Evolutionary conservation across 345 rosid genomes (phyloP), one percentile per base, ranked within the genome.

Genomic region (Hibiscus mutabilis): DNA sequence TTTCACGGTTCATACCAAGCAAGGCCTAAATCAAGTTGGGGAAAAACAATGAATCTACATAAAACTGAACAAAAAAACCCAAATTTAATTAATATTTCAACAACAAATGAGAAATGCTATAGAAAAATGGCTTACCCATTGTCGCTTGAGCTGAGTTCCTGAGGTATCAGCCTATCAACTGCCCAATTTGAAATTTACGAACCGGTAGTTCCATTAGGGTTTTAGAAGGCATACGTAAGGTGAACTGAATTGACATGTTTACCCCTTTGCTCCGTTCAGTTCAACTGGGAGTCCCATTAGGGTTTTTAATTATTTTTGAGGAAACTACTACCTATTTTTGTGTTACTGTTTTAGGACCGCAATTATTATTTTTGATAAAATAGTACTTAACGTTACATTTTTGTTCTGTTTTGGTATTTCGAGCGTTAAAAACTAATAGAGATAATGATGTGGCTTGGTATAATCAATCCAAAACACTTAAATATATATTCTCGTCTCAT

Each of bases 121-220:
- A 27, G 56, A 37, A 53, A 75, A 35, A 49, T 47, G 55, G 81
- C 80, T 9, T 73, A 82, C 86, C 86, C 86, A 82, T 82, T 10
- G 76, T 56, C 66, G 6, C 57, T 66, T 47, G 77, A 68, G 69
- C 73, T 74, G 77, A 68, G 72, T 70, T 74, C 69, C 76, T 49
- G 64, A 60, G 58, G 53, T 60, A 16, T 66, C 57, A 70, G 71
- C 44, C 46, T 60, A 16, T 66, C 57, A 70, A 68, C 44, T 60
- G 63, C 55, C 9, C 15, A 37, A 44, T 7, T 2, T 24, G 44
- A 18, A 55, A 49, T 37, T 18, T 59, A 70, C 16, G 64, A 33
- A n/a, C 10, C 6, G 21, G 40, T 15, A 3, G 44, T 6, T 5
- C 6, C 46, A 1, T 21, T 29, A 79, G 83, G 85, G 85, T 77